These are phyloP conservation scores for Sophora flavescens DNA, from an alignment of 306 rosid species.

Conservation along the genomic window DNA sequence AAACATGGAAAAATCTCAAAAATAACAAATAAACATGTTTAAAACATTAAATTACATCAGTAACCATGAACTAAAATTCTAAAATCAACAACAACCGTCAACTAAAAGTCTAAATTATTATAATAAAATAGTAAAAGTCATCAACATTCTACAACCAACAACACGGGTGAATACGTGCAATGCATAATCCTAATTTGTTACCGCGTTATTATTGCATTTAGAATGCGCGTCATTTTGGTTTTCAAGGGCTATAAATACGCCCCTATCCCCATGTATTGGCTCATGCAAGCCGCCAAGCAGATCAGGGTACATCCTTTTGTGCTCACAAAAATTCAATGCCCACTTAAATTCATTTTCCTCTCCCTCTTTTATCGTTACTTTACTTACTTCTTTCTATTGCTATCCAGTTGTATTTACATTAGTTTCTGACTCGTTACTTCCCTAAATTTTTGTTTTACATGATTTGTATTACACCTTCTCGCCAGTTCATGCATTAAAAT, in stretches of 20 bases:
- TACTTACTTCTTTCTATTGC: slow-evolving; percentile 27
- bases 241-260: slow-evolving; percentile 44
- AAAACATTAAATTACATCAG: no score
- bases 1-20: no score
- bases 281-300: slow-evolving; percentile 44
- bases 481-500: background rate
- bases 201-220: slow-evolving; percentile 21
- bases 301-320: slow-evolving; percentile 26
- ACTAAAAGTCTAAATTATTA: no score
- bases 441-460: slow-evolving; percentile 45
- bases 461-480: background rate
- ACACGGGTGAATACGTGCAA: background rate
- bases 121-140: no score
- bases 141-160: no score
- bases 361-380: background rate
- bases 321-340: slow-evolving; percentile 33
- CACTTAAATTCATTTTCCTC: background rate
- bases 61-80: no score
- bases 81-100: no score
- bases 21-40: no score
- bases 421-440: slow-evolving; percentile 40
- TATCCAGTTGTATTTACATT: background rate
- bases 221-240: slow-evolving; percentile 50
- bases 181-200: background rate
- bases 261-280: slow-evolving; percentile 29